These are phyloP conservation scores for Conidiobolus incongruus DNA, from an alignment of 371 early-diverging fungal genomes.

Conservation along the genomic window DNA sequence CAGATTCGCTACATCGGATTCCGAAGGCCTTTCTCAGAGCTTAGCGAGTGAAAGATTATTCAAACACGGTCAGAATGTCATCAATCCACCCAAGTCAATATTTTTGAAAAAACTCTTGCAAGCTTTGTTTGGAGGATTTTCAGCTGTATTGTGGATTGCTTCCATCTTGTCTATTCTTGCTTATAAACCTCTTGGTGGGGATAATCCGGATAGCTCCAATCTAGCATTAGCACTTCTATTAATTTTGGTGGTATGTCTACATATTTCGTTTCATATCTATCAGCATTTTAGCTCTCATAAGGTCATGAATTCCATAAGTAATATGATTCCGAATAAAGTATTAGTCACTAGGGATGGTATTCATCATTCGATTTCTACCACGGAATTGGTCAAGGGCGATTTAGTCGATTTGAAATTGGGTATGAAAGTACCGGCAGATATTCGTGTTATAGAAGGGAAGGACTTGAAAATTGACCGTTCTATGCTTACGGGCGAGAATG, in stretches of 20 bases:
- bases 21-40: no score
- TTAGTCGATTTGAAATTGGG: conserved; percentile 64
- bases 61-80: conserved; percentile 22
- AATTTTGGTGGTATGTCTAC: conserved; percentile 1
- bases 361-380: conserved; percentile 28
- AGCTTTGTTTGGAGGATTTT: conserved; percentile 19
- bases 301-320: conserved; percentile 64
- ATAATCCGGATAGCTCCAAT: conserved; percentile 12
- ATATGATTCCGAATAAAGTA: conserved; percentile 49
- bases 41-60: no score
- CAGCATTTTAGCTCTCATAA: conserved; percentile 79
- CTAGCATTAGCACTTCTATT: conserved; percentile 14
- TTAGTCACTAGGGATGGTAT: conserved; percentile 34
- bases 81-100: conserved; percentile 12
- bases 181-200: conserved; percentile 13
- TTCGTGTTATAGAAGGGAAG: conserved; percentile 56
- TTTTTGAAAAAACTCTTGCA: neutral
- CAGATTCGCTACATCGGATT: no score
- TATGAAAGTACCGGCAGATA: conserved; percentile 76
- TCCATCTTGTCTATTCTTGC: conserved; percentile 15
- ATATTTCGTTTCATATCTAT: neutral
- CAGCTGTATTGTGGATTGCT: conserved; percentile 15
- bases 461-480: conserved; percentile 73
- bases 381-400: conserved; percentile 71
- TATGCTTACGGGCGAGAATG: conserved; percentile 68